Evolutionary conservation across 2,329 filamentous ascomycete species (phyloP).

Genomic region (Neonectria sp.): DNA sequence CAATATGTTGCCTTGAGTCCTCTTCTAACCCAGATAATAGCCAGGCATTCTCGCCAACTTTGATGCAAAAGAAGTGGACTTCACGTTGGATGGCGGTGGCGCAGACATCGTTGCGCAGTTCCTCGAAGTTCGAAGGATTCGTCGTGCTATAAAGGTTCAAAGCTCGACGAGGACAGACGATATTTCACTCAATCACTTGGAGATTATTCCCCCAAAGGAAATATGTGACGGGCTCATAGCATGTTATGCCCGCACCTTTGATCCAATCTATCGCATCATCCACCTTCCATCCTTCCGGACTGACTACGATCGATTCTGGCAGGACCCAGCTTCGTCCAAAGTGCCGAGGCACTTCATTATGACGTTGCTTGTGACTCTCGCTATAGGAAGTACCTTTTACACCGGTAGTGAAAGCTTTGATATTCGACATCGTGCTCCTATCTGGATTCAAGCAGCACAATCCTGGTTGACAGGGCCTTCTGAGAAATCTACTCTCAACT

Average conservation of each 20-base stretch:
- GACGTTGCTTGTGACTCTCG: background rate
- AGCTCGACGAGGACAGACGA: background rate
- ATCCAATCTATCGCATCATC: background rate
- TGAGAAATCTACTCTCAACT: background rate
- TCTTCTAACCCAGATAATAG: background rate
- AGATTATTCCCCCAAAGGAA: background rate
- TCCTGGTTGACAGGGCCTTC: background rate
- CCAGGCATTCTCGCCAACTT: background rate
- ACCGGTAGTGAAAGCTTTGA: background rate
- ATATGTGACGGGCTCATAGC: background rate
- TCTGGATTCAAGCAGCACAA: background rate
- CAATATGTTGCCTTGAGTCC: too few relatives aligned
- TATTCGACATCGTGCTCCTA: background rate
- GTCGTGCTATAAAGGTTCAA: background rate
- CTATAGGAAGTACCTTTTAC: background rate
- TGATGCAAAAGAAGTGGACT: background rate
- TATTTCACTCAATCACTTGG: background rate
- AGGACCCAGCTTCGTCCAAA: background rate
- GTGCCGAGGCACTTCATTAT: background rate
- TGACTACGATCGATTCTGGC: background rate
- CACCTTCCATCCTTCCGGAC: background rate
- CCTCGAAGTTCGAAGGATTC: background rate
- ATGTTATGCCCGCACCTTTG: background rate
- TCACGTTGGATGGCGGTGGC: background rate
- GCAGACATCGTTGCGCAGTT: background rate